phyloP scores from a whole-genome alignment of 305 asterid genomes.

The Fraxinus sp. region DNA sequence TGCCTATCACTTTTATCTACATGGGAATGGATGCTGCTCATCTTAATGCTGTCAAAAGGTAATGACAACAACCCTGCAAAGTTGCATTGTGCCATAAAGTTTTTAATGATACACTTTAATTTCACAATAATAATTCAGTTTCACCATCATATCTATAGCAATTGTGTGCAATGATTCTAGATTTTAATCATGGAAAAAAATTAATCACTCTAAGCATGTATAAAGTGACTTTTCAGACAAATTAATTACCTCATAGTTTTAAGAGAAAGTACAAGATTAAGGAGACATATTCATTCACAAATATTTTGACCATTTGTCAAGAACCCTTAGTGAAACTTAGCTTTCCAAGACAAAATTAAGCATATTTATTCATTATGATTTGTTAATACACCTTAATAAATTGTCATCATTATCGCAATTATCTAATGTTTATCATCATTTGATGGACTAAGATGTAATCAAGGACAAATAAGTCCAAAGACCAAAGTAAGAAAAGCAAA shows the following conservation, averaged over 20 bases:
- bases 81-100: constrained; percentile 26
- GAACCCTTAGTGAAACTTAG: background rate
- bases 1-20: constrained; percentile 34
- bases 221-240: background rate
- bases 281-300: constrained; percentile 8
- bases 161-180: background rate
- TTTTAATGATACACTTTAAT: background rate
- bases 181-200: background rate
- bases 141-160: background rate
- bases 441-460: constrained; percentile 11
- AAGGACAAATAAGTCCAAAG: constrained; percentile 35
- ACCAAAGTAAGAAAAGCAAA: constrained; percentile 24
- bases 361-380: background rate
- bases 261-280: constrained; percentile 27
- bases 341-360: constrained; percentile 1
- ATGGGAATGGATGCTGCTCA: constrained; percentile 34
- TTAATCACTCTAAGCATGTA: background rate
- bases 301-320: background rate
- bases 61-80: constrained; percentile 30
- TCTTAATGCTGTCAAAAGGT: constrained; percentile 26
- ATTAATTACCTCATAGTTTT: constrained; percentile 23
- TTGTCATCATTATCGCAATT: constrained; percentile 34
- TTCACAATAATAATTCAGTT: background rate
- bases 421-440: constrained; percentile 31
- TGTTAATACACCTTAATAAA: constrained; percentile 19